phyloP scores from a whole-genome alignment of 2,329 filamentous ascomycete genomes.

The Immersiporthe knoxdaviesiana region DNA sequence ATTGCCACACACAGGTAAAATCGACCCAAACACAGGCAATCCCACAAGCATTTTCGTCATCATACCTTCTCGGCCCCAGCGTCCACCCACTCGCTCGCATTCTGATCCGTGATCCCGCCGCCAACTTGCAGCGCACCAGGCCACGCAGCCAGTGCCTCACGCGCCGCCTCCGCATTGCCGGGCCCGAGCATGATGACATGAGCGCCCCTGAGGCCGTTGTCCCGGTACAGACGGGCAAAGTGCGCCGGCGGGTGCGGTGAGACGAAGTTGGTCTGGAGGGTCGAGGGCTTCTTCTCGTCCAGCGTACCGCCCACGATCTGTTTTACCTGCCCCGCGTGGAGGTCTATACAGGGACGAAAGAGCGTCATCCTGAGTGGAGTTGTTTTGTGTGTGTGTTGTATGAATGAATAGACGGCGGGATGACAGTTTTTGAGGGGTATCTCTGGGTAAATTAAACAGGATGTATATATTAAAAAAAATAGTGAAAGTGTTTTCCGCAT shows the following conservation, averaged over 20 bases:
- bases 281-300: slow-evolving; percentile 60
- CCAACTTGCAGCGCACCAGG: slow-evolving; percentile 82
- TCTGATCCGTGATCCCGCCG: slow-evolving; percentile 86
- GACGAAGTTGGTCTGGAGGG: slow-evolving; percentile 89
- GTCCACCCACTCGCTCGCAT: slow-evolving; percentile 85
- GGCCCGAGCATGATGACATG: slow-evolving; percentile 97
- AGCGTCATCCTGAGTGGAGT: slow-evolving; percentile 70
- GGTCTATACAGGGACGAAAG: slow-evolving; percentile 95
- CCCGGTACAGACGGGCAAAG: slow-evolving; percentile 81
- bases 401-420: neutral
- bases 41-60: neutral
- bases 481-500: slow-evolving; percentile 8
- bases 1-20: neutral
- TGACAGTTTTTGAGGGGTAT: neutral
- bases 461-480: neutral
- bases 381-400: neutral
- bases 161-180: slow-evolving; percentile 80
- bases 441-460: neutral
- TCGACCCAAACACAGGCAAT: neutral
- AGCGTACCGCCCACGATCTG: slow-evolving; percentile 97
- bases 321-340: slow-evolving; percentile 97
- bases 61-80: slow-evolving; percentile 85
- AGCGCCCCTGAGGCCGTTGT: slow-evolving; percentile 73
- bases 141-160: slow-evolving; percentile 78
- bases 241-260: slow-evolving; percentile 80